These are phyloP conservation scores for Ophiostoma quercus DNA, from an alignment of 2,329 filamentous ascomycete genomes.

Conservation along the genomic window DNA sequence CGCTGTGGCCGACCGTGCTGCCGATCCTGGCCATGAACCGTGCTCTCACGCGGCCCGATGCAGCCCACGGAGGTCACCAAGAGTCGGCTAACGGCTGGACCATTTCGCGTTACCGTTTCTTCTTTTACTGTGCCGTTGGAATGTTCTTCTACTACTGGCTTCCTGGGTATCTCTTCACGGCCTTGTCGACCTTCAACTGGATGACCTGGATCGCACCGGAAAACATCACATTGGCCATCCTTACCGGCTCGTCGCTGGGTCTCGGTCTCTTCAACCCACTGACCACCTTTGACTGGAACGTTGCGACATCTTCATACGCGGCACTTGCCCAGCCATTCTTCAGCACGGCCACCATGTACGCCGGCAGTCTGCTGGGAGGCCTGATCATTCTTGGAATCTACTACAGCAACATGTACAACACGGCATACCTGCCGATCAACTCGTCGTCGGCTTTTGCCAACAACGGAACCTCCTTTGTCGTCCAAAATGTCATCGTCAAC, in stretches of 20 bases:
- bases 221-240: constrained; percentile 41
- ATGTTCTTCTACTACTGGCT: constrained; percentile 53
- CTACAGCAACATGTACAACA: constrained; percentile 52
- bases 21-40: constrained; percentile 60
- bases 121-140: constrained; percentile 50
- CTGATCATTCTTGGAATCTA: constrained; percentile 51
- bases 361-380: constrained; percentile 52
- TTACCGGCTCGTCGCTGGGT: constrained; percentile 42
- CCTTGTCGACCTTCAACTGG: constrained; percentile 42
- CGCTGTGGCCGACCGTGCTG: constrained; percentile 59
- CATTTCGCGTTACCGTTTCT: constrained; percentile 58
- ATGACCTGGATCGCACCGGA: constrained; percentile 45
- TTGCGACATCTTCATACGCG: constrained; percentile 44
- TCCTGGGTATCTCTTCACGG: constrained; percentile 52
- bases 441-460: constrained; percentile 60
- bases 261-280: constrained; percentile 35
- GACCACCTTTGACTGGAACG: constrained; percentile 38
- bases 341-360: constrained; percentile 52
- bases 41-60: constrained; percentile 56
- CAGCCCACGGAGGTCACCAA: constrained; percentile 45
- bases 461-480: constrained; percentile 54
- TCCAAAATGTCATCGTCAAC: constrained; percentile 50
- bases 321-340: constrained; percentile 51
- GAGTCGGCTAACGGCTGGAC: constrained; percentile 52
- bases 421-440: constrained; percentile 58